Percentiles rank a stretch among this genome's conserved stretches.
These are phyloP conservation scores for Ophiostoma sp. DNA, from an alignment of 2,329 filamentous ascomycete species.

Conservation along the genomic window DNA sequence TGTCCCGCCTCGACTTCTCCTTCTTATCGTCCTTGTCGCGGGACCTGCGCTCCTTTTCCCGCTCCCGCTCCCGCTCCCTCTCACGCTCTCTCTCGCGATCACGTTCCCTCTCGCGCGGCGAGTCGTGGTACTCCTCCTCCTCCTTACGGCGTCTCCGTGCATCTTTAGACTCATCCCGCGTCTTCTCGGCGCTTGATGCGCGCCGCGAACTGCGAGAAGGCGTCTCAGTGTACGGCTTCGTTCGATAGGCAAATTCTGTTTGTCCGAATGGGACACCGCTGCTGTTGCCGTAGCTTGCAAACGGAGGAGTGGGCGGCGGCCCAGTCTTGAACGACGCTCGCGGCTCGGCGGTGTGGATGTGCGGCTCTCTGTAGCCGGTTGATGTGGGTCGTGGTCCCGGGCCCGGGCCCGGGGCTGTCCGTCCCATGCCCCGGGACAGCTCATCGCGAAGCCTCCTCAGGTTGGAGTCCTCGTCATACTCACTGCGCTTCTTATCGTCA, in stretches of 20 bases:
- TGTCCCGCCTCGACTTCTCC: constrained; percentile 35
- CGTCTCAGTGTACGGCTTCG: constrained; percentile 41
- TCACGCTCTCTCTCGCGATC: constrained; percentile 34
- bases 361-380: constrained; percentile 37
- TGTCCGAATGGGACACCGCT: constrained; percentile 35
- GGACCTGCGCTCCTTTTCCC: constrained; percentile 24
- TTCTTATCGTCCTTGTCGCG: constrained; percentile 34
- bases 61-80: constrained; percentile 34
- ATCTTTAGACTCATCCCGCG: constrained; percentile 30
- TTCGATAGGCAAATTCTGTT: constrained; percentile 39
- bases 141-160: constrained; percentile 33
- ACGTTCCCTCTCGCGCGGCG: constrained; percentile 36
- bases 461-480: constrained; percentile 72
- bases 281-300: constrained; percentile 34
- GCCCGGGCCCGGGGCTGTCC: constrained; percentile 40
- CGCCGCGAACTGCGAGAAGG: constrained; percentile 35
- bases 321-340: constrained; percentile 39
- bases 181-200: constrained; percentile 42
- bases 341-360: constrained; percentile 50
- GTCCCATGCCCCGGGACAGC: constrained; percentile 40
- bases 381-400: constrained; percentile 39
- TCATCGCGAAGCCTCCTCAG: constrained; percentile 60
- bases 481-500: constrained; percentile 64
- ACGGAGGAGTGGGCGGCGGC: constrained; percentile 32
- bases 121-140: constrained; percentile 31